Base-by-base conservation (phyloP, 345 rosid species). In the Corchorus olitorius region DNA sequence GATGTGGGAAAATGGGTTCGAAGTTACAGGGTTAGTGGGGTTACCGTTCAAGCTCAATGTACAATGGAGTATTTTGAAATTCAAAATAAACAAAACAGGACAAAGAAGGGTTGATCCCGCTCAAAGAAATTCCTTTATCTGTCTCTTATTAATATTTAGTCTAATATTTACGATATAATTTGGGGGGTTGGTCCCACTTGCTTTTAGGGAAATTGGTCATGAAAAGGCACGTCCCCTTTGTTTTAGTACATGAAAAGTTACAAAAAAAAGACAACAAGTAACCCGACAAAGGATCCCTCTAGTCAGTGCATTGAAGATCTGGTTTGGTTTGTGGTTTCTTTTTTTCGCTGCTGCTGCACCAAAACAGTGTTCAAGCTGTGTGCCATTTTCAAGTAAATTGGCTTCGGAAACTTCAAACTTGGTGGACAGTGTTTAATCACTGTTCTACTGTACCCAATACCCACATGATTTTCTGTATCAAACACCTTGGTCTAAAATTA, bases 91-190 rank as follows among this genome's bases (percentile, higher is more conserved):
- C 70, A 55, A 27, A 27, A 43, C 59, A 41, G 49, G 80, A 72
- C 64, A 52, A 77, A 77, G 72, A 43, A 50, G 27, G 55, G 39
- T 73, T 49, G 53, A 48, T 83, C 89, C 89, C 85, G 85, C 87
- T 75, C 85, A 70, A 75, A 11, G 68, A 69, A 14, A 15, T 6
- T 27, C 15, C 49, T 50, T 46, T 2, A 8, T 50, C 45, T 63
- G 59, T 15, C 76, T 70, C 61, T 20, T 37, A 3, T 19, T 69
- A 52, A 2, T 33, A 49, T 54, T 54, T 59, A 54, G 39, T 49
- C 27, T 27, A 27, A 27, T 27, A 27, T 56, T 62, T 80, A 54
- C 75, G 8, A 49, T 14, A 65, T 27, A 27, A n/a, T n/a, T 8
- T 37, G 15, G 65, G 19, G 54, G 33, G 46, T 67, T 13, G 55